Percentiles rank a stretch among this genome's conserved stretches.
Evolutionary conservation across 176 grass and related monocot genomes (phyloP).

Genomic region (Lolium multiflorum): DNA sequence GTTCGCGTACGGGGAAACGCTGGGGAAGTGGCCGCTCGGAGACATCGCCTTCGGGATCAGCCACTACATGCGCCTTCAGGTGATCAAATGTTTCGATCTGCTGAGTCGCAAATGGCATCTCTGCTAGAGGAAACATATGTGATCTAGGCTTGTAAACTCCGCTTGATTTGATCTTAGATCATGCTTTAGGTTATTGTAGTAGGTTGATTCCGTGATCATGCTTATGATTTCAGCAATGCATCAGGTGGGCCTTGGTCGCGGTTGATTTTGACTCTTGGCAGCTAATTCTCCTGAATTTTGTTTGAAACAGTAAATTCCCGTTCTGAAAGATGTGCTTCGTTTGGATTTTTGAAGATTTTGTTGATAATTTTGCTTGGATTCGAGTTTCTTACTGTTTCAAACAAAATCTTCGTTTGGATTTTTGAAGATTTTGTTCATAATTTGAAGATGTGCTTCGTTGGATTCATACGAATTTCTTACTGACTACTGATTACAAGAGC

Average conservation of each 20-base stretch:
- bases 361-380: neutral
- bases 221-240: neutral
- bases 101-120: neutral
- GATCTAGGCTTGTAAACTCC: neutral
- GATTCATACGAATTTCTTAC: neutral
- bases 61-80: slow-evolving; percentile 68
- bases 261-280: neutral
- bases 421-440: neutral
- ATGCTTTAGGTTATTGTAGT: neutral
- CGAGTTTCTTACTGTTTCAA: neutral
- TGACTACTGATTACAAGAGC: neutral
- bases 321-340: neutral
- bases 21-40: slow-evolving; percentile 69
- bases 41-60: slow-evolving; percentile 86
- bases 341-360: neutral
- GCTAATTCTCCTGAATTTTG: neutral
- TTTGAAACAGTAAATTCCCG: neutral
- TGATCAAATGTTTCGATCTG: slow-evolving; percentile 6
- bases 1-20: slow-evolving; percentile 66
- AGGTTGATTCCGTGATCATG: neutral
- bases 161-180: neutral
- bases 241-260: neutral
- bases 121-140: neutral
- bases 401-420: neutral
- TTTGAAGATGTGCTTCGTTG: neutral